A percentile compares a stretch with the other conserved stretches of the same genome.
Conservation (phyloP, 1,139 yeast species). For the Blastobotrys indianensis region DNA sequence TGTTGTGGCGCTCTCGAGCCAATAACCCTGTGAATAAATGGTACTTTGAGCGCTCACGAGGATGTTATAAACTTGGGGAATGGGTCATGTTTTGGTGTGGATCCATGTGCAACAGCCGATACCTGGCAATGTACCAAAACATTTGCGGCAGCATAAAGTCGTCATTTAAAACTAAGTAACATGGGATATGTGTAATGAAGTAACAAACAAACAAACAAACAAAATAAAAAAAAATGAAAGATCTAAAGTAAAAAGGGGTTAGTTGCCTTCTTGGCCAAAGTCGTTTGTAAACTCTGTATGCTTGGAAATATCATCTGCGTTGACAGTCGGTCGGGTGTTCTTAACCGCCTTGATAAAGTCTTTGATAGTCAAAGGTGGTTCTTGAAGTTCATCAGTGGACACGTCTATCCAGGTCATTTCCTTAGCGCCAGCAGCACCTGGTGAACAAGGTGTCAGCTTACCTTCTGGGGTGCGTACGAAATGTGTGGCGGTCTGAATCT, state of each 20-base stretch:
- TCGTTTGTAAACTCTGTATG: conserved; percentile 88
- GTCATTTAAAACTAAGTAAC: conserved; percentile 27
- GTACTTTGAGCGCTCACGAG: conserved; percentile 90
- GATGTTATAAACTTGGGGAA: conserved; percentile 52
- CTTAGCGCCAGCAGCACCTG: conserved; percentile 79
- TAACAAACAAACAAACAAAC: background rate
- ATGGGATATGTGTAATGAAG: background rate
- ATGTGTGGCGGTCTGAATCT: conserved; percentile 94
- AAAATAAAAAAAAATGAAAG: conserved; percentile 2
- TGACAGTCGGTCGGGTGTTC: conserved; percentile 91
- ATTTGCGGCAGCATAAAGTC: conserved; percentile 42
- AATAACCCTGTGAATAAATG: conserved; percentile 91
- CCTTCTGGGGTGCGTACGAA: conserved; percentile 42
- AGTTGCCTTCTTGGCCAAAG: conserved; percentile 96
- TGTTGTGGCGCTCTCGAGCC: conserved; percentile 84
- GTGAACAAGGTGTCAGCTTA: conserved; percentile 86
- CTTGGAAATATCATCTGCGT: conserved; percentile 69
- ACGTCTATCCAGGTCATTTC: conserved; percentile 95
- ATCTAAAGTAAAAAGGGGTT: conserved; percentile 13
- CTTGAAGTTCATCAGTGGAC: conserved; percentile 80
- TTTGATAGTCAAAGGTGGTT: conserved; percentile 82
- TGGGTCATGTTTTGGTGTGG: conserved; percentile 75
- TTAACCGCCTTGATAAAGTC: conserved; percentile 92
- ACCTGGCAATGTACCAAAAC: conserved; percentile 34
- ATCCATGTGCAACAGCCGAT: conserved; percentile 31